These are phyloP conservation scores for Leccinum truebloodii DNA, from an alignment of 768 basidiomycete species.

Conservation along the genomic window DNA sequence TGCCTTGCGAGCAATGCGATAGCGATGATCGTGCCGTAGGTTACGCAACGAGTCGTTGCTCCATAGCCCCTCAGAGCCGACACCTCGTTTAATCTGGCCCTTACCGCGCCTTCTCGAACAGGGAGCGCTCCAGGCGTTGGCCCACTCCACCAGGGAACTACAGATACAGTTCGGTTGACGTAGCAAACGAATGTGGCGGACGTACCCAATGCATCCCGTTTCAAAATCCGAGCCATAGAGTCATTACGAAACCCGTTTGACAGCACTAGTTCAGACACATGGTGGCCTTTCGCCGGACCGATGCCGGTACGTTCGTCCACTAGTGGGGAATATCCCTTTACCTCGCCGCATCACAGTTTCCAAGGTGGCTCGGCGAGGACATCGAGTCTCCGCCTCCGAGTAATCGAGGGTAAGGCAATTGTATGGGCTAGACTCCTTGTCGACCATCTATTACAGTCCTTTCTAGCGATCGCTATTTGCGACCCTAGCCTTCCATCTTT, in stretches of 20 bases:
- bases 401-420: constrained; percentile 14
- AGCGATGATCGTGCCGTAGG: constrained; percentile 48
- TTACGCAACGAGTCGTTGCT: constrained; percentile 45
- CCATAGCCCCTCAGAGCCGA: constrained; percentile 46
- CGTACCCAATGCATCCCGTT: constrained; percentile 27
- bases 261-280: constrained; percentile 20
- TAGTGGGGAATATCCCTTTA: constrained; percentile 27
- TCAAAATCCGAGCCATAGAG: constrained; percentile 11
- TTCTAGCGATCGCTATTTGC: background rate
- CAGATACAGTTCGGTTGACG: constrained; percentile 34
- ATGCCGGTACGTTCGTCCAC: constrained; percentile 12
- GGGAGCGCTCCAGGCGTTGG: constrained; percentile 13
- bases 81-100: constrained; percentile 15
- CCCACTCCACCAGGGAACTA: constrained; percentile 28
- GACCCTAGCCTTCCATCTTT: no score
- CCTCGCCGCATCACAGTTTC: constrained; percentile 27
- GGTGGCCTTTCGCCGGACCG: constrained; percentile 11
- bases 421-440: background rate
- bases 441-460: constrained; percentile 1
- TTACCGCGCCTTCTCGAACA: constrained; percentile 12
- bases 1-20: constrained; percentile 49
- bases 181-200: constrained; percentile 27
- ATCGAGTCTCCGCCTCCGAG: constrained; percentile 24
- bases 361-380: constrained; percentile 7
- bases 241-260: constrained; percentile 31